A percentile compares a stretch with the other conserved stretches of the same genome.
phyloP scores from a whole-genome alignment of 148 eudicot genomes.

The Diospyros kaki region DNA sequence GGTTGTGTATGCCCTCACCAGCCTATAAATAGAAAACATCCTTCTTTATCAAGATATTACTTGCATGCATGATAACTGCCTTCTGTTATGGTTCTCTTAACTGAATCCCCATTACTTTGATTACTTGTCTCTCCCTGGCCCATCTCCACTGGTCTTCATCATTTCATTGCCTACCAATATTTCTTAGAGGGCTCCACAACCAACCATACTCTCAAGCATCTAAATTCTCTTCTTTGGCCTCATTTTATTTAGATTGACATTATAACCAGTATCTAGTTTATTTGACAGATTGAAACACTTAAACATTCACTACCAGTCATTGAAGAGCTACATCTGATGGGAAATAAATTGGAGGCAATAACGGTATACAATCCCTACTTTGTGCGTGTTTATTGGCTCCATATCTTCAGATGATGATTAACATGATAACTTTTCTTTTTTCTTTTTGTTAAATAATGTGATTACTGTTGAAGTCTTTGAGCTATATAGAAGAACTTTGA shows the following conservation, averaged over 20 bases:
- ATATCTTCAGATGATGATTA: neutral
- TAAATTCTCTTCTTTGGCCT: neutral
- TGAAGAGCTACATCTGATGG: conserved; percentile 90
- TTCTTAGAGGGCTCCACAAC: neutral
- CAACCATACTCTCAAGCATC: neutral
- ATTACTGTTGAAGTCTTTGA: neutral
- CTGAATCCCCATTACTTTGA: neutral
- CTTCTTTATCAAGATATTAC: neutral
- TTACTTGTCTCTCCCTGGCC: neutral
- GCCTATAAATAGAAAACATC: neutral
- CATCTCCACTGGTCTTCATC: neutral
- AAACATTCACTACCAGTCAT: conserved; percentile 53
- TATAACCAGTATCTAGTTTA: conserved; percentile 7
- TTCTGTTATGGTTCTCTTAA: neutral
- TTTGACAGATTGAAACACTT: conserved; percentile 65
- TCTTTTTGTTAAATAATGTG: no score
- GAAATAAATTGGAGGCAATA: conserved; percentile 61
- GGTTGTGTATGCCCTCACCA: neutral
- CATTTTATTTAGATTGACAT: neutral
- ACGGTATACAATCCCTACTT: conserved; percentile 34
- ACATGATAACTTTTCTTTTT: neutral
- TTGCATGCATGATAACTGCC: neutral
- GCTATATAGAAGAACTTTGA: neutral
- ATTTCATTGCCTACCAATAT: neutral
- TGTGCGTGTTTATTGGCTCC: neutral